Evolutionary conservation across 2,329 filamentous ascomycete species (phyloP), one percentile per base, ranked within the genome.

Genomic region (Pestalotiopsis sp.): DNA sequence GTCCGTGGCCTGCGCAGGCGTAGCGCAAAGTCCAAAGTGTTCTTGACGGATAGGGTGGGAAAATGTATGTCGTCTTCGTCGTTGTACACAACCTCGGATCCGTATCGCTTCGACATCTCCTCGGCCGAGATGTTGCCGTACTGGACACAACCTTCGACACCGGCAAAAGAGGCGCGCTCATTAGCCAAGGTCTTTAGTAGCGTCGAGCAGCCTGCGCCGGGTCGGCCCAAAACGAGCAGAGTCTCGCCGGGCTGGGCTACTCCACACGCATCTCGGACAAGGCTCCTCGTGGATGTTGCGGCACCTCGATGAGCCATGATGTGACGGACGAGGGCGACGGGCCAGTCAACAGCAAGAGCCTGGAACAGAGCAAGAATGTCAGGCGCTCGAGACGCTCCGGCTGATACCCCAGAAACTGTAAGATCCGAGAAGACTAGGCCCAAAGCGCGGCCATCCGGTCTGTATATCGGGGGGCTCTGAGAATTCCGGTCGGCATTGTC

Each of bases 21-120:
- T 7, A 90, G 79, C 1, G 90, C 90, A 75, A 91, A 92, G 14
- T 83, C 80, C 0, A 92, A 77, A 0, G 89, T 92, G 69, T 89
- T 82, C 36, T 85, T 85, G 7, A 91, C 89, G 3, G 86, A 89
- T 38, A 92, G 77, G 2, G 87, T 88, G 2, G 89, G 85, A 69
- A 90, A 91, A 39, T 72, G 72, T 12, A 62, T 68, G 66, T 74
- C 72, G 6, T 71, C 85, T 76, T 91, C 90, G 17, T 68, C 70
- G 63, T 68, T 3, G 20, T 69, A 65, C 31, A 68, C 36, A 13
- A 61, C 38, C 20, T 56, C 27, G 17, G 39, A 9, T 23, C 61
- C 41, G 61, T 45, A 41, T 20, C 45, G n/a, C 31, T n/a, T 31
- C 9, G 56, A 31, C 59, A 64, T 69, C n/a, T 64, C 66, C n/a